A percentile compares a stretch with the other conserved stretches of the same genome.
Evolutionary conservation across 2,329 filamentous ascomycete species (phyloP).

Genomic region (Calonectria hawksworthii): DNA sequence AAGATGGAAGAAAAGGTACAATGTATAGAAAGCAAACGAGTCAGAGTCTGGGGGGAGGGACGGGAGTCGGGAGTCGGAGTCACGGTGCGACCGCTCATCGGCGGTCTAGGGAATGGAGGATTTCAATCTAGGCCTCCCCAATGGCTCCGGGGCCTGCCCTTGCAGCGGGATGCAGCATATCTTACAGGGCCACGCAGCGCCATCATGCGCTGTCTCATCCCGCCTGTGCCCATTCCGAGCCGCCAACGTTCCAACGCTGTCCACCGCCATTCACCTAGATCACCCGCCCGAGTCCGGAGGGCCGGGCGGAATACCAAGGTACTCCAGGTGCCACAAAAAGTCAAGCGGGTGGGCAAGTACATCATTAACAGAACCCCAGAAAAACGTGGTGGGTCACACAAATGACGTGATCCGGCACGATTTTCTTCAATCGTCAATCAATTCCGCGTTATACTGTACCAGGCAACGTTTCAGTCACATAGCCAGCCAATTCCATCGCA

Average conservation of each 20-base stretch:
- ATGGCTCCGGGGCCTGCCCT: constrained; percentile 17
- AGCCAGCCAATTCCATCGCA: background rate
- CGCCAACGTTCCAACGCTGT: constrained; percentile 23
- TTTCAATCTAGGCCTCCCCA: constrained; percentile 12
- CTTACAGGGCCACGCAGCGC: constrained; percentile 29
- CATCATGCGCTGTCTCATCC: constrained; percentile 17
- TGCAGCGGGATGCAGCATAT: constrained; percentile 30
- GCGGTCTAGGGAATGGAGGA: constrained; percentile 39
- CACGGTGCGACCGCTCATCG: constrained; percentile 42
- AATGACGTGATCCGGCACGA: constrained; percentile 48
- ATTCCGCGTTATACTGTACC: constrained; percentile 34
- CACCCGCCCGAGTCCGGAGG: constrained; percentile 44
- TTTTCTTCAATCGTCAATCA: constrained; percentile 28
- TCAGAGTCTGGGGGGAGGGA: constrained; percentile 29
- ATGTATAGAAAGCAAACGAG: constrained; percentile 24
- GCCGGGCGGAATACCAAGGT: constrained; percentile 28
- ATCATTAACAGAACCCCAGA: constrained; percentile 33
- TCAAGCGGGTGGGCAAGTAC: constrained; percentile 25
- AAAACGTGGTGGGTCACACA: constrained; percentile 35
- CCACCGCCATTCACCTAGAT: constrained; percentile 44
- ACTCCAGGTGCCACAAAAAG: background rate
- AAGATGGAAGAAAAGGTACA: constrained; percentile 12
- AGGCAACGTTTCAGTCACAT: constrained; percentile 5
- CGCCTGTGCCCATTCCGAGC: constrained; percentile 13
- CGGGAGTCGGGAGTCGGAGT: constrained; percentile 45